Evolutionary conservation across 2,329 filamentous ascomycete genomes (phyloP).

Genomic region (Metarhizium brunneum): DNA sequence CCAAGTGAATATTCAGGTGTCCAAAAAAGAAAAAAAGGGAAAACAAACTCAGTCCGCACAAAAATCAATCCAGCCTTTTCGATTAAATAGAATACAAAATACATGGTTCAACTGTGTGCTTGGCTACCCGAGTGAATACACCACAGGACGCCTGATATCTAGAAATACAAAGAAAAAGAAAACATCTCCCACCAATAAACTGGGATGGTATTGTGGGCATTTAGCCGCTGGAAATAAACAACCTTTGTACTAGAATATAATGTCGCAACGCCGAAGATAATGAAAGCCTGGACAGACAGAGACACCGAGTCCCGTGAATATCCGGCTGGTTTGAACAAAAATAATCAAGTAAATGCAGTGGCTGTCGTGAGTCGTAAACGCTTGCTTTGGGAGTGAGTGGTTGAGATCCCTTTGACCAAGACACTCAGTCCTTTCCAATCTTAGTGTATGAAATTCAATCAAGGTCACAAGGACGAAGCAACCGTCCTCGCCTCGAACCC

Average conservation of each 20-base stretch:
- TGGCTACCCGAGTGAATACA: neutral
- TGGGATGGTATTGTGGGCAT: neutral
- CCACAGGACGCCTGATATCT: neutral
- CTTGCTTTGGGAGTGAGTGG: neutral
- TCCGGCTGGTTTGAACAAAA: neutral
- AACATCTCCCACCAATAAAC: neutral
- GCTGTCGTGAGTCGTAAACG: neutral
- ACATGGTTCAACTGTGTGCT: neutral
- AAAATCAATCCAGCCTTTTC: neutral
- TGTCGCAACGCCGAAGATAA: neutral
- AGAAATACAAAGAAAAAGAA: neutral
- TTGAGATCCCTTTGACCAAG: neutral
- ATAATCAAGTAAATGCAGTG: neutral
- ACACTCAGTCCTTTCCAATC: neutral
- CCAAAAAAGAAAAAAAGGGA: no score
- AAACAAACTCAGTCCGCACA: no score
- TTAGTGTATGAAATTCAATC: neutral
- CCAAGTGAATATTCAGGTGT: no score
- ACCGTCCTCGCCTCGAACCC: slow-evolving; percentile 47
- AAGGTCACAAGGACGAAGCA: slow-evolving; percentile 9
- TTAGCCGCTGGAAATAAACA: neutral
- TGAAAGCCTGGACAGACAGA: neutral
- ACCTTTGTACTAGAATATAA: neutral
- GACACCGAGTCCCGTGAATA: neutral
- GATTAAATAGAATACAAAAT: neutral